Percentiles rank a stretch among this genome's conserved stretches.
Evolutionary conservation across 441 rosid genomes (phyloP).

Genomic region (Erodium trifolium): DNA sequence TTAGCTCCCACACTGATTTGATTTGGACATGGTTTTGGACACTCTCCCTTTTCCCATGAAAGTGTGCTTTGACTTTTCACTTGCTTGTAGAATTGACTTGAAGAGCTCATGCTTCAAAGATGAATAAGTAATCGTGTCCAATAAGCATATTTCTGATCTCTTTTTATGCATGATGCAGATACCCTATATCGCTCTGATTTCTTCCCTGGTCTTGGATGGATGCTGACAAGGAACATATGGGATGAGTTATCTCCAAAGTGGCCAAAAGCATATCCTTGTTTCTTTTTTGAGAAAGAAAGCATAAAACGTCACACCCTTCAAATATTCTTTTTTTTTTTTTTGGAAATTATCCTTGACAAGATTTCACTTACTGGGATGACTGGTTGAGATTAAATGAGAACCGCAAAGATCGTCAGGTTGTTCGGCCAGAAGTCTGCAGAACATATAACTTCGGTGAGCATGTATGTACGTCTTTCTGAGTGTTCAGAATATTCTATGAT

Average conservation of each 20-base stretch:
- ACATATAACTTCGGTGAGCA: slow-evolving; percentile 96
- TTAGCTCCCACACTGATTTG: neutral
- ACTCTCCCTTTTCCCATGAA: neutral
- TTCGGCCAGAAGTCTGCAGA: slow-evolving; percentile 96
- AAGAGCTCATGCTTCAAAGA: neutral
- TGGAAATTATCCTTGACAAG: slow-evolving; percentile 52
- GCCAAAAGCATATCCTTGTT: slow-evolving; percentile 98
- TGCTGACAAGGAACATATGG: slow-evolving; percentile 78
- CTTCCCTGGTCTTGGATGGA: slow-evolving; percentile 99
- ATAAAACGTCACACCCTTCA: slow-evolving; percentile 10
- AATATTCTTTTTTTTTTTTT: slow-evolving; percentile 5
- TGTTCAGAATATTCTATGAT: slow-evolving; percentile 10
- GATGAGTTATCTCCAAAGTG: slow-evolving; percentile 97
- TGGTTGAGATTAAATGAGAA: slow-evolving; percentile 90
- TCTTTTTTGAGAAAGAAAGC: neutral
- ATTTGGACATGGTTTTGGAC: neutral
- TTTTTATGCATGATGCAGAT: slow-evolving; percentile 42
- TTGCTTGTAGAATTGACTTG: neutral
- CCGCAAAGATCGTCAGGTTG: slow-evolving; percentile 81
- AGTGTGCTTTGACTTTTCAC: neutral
- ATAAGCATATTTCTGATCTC: slow-evolving; percentile 17
- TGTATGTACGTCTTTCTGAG: slow-evolving; percentile 39
- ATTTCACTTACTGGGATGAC: slow-evolving; percentile 94
- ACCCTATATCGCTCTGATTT: slow-evolving; percentile 87
- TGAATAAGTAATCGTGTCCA: neutral